Evolutionary conservation across 208 protist species (phyloP), one percentile per base, ranked within the genome.

Genomic region (Naegleria gruberi): DNA sequence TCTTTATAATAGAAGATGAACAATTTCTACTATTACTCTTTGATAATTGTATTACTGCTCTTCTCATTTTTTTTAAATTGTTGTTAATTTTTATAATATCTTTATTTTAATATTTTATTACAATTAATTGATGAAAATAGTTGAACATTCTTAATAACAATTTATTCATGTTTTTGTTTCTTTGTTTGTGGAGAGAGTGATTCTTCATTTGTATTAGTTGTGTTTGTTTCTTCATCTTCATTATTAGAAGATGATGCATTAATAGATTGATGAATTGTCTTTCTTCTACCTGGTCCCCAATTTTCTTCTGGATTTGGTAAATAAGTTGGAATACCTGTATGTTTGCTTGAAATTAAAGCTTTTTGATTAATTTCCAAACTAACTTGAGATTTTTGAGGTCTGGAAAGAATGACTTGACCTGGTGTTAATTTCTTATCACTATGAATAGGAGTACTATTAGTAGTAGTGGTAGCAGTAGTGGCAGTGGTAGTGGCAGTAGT

Each of bases 281-380:
- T 77, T 65, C 90, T 91, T 86, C 15, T 65, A 41, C 45, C 45
- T 43, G 90, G 90, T 17, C 90, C 90, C 90, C 90, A 91, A 85
- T 91, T 91, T 17, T 57, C 82, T 51, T 90, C 88, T 41, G 90
- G 90, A 43, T 91, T 91, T 17, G 87, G 90, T 77, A 86, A 42
- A 30, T 42, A 88, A 4, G 30, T 65, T n/a, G 45, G 7, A 65
- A 65, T 43, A 12, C 46, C 46, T 23, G 84, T 88, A 23, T 65
- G 10, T 88, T 65, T 88, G 3, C 10, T 44, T 40, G 19, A 10
- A 65, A 26, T 34, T 19, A 43, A 8, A 26, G 84, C 34, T 3
- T 88, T 30, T 10, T 51, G 3, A 34, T 42, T 57, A 1, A 88
- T 4, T 30, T 0, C 26, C 34, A 55, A 88, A 7, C 40, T 30